Base-by-base conservation (phyloP, 257 asterid species). In the Echites panduratus region DNA sequence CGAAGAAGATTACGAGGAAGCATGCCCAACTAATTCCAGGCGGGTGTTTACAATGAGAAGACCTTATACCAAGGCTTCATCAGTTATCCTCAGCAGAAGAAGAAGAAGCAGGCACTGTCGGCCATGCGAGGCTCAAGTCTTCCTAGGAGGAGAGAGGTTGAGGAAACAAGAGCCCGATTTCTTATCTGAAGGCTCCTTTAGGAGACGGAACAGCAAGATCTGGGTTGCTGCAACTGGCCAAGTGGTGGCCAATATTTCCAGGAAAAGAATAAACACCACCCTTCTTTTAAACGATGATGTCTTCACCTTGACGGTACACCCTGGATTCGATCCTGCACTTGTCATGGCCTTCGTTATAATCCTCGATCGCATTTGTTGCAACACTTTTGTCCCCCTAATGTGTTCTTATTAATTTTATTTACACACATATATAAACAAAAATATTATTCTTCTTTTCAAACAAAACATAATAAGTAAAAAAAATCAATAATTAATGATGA, bases 291-390 rank as follows among this genome's bases (percentile, higher is more conserved):
- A 76, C 12, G 84, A 83, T 14, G 87, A 80, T 35, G 87, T 83
- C 70, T 83, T 83, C 62, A 62, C 75, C 12, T 71, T 83, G 76
- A 14, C 47, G 38, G 73, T 83, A 17, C 82, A 77, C 20, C 80
- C 82, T 19, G 82, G 84, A 11, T 73, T 56, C 10, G 78, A 77
- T 24, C 61, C 71, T 50, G 70, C 35, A 0, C 73, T 82, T 12
- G 72, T 77, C 20, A 79, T 79, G 86, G 86, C 86, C 66, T 79
- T 82, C 32, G 73, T 82, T 19, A 66, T 82, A 64, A 53, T 79
- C 47, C 66, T 79, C 29, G 84, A 83, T 80, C 82, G 86, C 62
- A 77, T 79, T 27, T 77, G 67, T 68, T 47, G 24, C 41, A 82
- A 74, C 32, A 41, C 79, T 29, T 77, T 5, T 40, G 19, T 77